phyloP scores from a whole-genome alignment of 352 stramenopile species.

The Pythium guiyangense region DNA sequence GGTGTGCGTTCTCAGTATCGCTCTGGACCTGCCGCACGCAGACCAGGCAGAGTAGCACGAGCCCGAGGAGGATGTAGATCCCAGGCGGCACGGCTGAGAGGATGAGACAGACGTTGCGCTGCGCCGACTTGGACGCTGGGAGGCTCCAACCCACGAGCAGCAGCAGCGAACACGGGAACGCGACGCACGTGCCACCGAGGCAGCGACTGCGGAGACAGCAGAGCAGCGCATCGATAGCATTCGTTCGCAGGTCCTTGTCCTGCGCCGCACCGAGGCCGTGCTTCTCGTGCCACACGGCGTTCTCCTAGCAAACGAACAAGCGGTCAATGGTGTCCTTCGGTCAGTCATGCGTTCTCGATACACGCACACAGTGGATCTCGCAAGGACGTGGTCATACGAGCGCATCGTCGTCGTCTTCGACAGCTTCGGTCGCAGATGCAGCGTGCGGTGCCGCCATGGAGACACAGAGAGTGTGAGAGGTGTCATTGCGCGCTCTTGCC shows the following conservation, averaged over 20 bases:
- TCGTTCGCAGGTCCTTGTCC: constrained; percentile 26
- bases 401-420: constrained; percentile 21
- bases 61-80: constrained; percentile 29
- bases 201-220: constrained; percentile 68
- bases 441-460: too few relatives aligned
- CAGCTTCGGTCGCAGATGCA: constrained; percentile 5
- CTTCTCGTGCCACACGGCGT: constrained; percentile 62
- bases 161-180: constrained; percentile 47
- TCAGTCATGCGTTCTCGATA: too few relatives aligned
- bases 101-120: constrained; percentile 38
- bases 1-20: constrained; percentile 51
- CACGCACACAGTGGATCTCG: too few relatives aligned
- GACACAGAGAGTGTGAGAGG: too few relatives aligned
- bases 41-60: constrained; percentile 37
- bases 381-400: constrained; percentile 4
- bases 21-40: constrained; percentile 45
- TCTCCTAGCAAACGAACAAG: constrained; percentile 29
- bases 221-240: constrained; percentile 39
- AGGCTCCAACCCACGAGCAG: constrained; percentile 42
- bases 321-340: not conserved
- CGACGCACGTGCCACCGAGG: constrained; percentile 44
- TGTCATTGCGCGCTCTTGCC: too few relatives aligned
- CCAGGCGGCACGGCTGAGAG: constrained; percentile 30
- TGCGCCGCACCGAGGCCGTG: constrained; percentile 12
- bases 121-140: constrained; percentile 19